phyloP scores from a whole-genome alignment of 371 early-diverging fungal genomes.

The Apophysomyces trapeziformis region DNA sequence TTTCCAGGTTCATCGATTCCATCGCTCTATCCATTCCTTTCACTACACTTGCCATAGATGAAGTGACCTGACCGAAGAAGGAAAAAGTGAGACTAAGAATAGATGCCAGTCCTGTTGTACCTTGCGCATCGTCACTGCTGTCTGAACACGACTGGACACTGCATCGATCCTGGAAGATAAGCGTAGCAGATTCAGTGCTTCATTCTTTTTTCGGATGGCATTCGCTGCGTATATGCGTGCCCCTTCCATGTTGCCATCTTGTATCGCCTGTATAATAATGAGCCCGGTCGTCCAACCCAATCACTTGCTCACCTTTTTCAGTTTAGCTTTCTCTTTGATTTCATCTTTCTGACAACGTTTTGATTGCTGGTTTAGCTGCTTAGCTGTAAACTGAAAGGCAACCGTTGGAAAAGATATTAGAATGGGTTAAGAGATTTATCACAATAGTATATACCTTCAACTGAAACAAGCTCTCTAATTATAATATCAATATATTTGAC shows the following conservation, averaged over 20 bases:
- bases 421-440: neutral
- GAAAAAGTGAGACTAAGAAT: neutral
- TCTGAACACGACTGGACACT: constrained; percentile 91
- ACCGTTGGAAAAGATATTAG: neutral
- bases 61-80: constrained; percentile 53
- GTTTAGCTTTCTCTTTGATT: constrained; percentile 73
- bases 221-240: constrained; percentile 94
- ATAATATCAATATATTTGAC: neutral
- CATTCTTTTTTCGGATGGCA: constrained; percentile 98
- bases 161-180: constrained; percentile 93
- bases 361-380: constrained; percentile 84
- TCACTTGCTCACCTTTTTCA: constrained; percentile 78
- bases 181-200: constrained; percentile 84
- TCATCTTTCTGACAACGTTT: constrained; percentile 90
- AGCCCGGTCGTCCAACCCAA: neutral
- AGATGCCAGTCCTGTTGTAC: constrained; percentile 29
- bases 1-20: constrained; percentile 91
- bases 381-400: constrained; percentile 86
- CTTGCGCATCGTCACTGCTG: constrained; percentile 93
- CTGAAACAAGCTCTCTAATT: constrained; percentile 69
- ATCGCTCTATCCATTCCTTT: constrained; percentile 92
- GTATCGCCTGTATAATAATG: constrained; percentile 73
- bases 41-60: constrained; percentile 85
- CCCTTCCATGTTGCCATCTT: constrained; percentile 92
- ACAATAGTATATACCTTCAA: constrained; percentile 56